phyloP scores from a whole-genome alignment of 805 yeast species.

The Candida sithepensis region DNA sequence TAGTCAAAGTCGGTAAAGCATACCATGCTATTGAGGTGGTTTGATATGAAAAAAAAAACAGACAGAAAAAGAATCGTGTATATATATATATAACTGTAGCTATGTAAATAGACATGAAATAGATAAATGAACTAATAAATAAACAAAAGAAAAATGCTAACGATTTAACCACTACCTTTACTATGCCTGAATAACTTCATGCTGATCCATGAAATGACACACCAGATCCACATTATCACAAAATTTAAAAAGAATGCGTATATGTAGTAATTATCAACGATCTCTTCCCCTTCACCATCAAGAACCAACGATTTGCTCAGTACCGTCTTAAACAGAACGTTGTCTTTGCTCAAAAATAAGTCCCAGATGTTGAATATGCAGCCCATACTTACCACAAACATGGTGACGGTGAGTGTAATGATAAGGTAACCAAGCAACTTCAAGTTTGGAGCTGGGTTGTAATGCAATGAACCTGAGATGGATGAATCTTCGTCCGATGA shows the following conservation, averaged over 20 bases:
- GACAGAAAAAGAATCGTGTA: constrained; percentile 2
- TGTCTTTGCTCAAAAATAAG: constrained; percentile 22
- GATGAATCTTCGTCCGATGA: constrained; percentile 2
- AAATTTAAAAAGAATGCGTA: constrained; percentile 30
- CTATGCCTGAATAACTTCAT: constrained; percentile 79
- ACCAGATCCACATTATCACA: constrained; percentile 59
- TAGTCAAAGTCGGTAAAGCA: constrained; percentile 74
- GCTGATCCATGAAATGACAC: constrained; percentile 72
- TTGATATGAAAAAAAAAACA: no score
- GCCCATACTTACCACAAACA: constrained; percentile 28
- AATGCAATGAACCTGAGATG: not conserved
- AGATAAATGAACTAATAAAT: not conserved
- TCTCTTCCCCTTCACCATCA: constrained; percentile 15
- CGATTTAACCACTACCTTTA: constrained; percentile 46
- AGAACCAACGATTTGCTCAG: constrained; percentile 7
- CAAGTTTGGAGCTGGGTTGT: constrained; percentile 5
- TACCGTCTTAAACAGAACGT: constrained; percentile 1
- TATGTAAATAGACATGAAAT: not conserved
- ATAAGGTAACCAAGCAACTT: constrained; percentile 26
- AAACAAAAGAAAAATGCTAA: not conserved
- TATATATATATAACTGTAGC: not conserved
- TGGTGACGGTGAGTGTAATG: constrained; percentile 23
- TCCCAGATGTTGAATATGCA: constrained; percentile 29
- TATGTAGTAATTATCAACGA: constrained; percentile 29
- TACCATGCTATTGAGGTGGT: constrained; percentile 51